Percentiles rank a stretch among this genome's conserved stretches.
Conservation (phyloP, 2,329 filamentous ascomycete species). For the Claviceps sp. region DNA sequence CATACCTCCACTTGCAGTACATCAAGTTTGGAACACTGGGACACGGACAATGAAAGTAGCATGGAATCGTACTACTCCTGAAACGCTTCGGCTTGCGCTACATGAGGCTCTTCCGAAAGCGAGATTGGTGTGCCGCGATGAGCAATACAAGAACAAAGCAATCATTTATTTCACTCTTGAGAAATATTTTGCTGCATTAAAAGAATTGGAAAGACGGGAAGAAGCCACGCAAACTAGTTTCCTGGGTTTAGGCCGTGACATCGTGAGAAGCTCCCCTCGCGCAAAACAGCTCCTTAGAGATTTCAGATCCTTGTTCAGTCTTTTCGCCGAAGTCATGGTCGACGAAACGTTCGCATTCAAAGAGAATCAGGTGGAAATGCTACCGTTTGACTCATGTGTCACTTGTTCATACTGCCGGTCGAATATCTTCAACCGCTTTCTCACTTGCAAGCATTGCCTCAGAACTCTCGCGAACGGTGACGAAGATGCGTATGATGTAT, state of each 20-base stretch:
- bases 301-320: constrained; percentile 64
- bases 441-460: constrained; percentile 81
- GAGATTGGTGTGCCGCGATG: constrained; percentile 83
- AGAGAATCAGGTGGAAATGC: constrained; percentile 57
- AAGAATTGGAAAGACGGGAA: constrained; percentile 35
- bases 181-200: constrained; percentile 58
- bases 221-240: constrained; percentile 32
- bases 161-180: constrained; percentile 80
- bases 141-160: constrained; percentile 98
- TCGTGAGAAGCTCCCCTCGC: constrained; percentile 27
- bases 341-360: constrained; percentile 74
- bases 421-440: constrained; percentile 94
- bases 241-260: constrained; percentile 33
- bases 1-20: constrained; percentile 81
- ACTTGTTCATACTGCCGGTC: constrained; percentile 92
- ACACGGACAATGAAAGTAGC: constrained; percentile 95
- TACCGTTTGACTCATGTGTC: constrained; percentile 79
- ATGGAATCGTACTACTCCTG: constrained; percentile 90
- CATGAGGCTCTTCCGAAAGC: constrained; percentile 80
- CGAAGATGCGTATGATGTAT: constrained; percentile 86
- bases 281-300: constrained; percentile 65
- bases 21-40: constrained; percentile 97
- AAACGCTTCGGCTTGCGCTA: constrained; percentile 77
- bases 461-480: constrained; percentile 49
- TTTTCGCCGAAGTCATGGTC: constrained; percentile 68